These are phyloP conservation scores for Pyrenopolyporus hunteri DNA, from an alignment of 495 filamentous ascomycete genomes.

Conservation along the genomic window DNA sequence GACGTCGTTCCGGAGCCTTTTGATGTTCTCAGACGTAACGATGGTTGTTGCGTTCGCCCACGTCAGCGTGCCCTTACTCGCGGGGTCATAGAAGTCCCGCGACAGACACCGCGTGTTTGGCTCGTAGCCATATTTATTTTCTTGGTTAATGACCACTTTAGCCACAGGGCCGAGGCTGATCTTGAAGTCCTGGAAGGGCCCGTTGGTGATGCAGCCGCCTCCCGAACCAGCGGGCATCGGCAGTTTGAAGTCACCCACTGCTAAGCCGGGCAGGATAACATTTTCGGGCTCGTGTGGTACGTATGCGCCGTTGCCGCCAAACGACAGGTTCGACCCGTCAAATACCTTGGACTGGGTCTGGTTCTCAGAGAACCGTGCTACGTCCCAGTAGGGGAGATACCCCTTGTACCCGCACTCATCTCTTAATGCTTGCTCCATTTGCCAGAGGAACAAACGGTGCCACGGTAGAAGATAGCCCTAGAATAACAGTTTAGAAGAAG, in stretches of 20 bases:
- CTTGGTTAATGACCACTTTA: constrained; percentile 46
- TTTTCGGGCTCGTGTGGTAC: constrained; percentile 40
- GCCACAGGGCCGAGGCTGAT: constrained; percentile 34
- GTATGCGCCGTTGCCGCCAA: constrained; percentile 64
- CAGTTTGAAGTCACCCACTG: constrained; percentile 34
- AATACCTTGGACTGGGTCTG: constrained; percentile 64
- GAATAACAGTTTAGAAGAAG: constrained; percentile 1
- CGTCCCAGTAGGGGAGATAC: constrained; percentile 65
- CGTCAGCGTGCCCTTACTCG: constrained; percentile 15
- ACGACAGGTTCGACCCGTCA: constrained; percentile 63
- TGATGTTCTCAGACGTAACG: constrained; percentile 22
- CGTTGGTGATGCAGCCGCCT: constrained; percentile 68
- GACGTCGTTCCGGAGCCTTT: constrained; percentile 23
- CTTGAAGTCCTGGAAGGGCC: constrained; percentile 54
- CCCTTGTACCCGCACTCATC: constrained; percentile 74
- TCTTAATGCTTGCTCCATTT: constrained; percentile 68
- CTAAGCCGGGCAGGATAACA: constrained; percentile 34
- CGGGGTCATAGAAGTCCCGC: constrained; percentile 60
- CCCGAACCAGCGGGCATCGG: constrained; percentile 58
- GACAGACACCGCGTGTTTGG: constrained; percentile 65
- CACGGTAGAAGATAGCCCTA: constrained; percentile 70
- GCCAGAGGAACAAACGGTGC: constrained; percentile 71
- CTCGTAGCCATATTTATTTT: constrained; percentile 26
- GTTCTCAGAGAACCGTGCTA: constrained; percentile 57
- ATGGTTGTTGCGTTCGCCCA: constrained; percentile 27